Base-by-base conservation (phyloP, 2,329 filamentous ascomycete species). In the Fusarium albidum region DNA sequence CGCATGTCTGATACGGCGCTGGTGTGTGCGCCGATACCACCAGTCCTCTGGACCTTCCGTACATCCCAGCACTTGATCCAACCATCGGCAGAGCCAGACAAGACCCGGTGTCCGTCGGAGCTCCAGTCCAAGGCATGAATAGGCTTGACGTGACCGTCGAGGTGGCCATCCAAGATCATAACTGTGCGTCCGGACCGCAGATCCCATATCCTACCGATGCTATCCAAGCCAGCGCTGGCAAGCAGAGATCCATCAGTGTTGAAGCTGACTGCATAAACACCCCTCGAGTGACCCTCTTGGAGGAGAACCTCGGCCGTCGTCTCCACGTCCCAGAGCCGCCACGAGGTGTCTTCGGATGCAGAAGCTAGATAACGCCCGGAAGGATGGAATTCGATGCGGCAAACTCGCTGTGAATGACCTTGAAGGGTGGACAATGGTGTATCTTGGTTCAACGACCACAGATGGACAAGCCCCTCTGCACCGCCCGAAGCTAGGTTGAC, bases 51-150 rank as follows among this genome's bases (percentile, higher is more conserved):
- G 41, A 98, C 93, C 67, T 95, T 94, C 38, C 95, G 87, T 45
- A 99, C 82, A 70, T 99, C 95, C 95, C 95, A 99, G 75, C 94
- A 97, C 74, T 97, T 98, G 68, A 96, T 87, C 84, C 95, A 98
- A 14, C 94, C 94, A 69, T 99, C 95, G 3, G 88, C 92, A 12
- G 92, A 96, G 2, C 92, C 93, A 0, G 92, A 92, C n/a, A 98
- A 79, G 9, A 98, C 85, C n/a, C 95, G 86, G 71, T 96, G 88
- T 6, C 94, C 92, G 69, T 99, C 95, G 0, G 88, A 83, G 52
- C 90, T 87, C 95, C 96, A 99, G 72, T 97, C 93, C 6, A 98
- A 79, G 1, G 88, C 92, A 68, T 96, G 93, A 47, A 99, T 96
- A 12, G 96, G 93, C 57, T 93, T 91, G 69, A 97, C 95, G 66